Base-by-base conservation (phyloP, 2,329 filamentous ascomycete species). In the Calonectria multiphialidica region DNA sequence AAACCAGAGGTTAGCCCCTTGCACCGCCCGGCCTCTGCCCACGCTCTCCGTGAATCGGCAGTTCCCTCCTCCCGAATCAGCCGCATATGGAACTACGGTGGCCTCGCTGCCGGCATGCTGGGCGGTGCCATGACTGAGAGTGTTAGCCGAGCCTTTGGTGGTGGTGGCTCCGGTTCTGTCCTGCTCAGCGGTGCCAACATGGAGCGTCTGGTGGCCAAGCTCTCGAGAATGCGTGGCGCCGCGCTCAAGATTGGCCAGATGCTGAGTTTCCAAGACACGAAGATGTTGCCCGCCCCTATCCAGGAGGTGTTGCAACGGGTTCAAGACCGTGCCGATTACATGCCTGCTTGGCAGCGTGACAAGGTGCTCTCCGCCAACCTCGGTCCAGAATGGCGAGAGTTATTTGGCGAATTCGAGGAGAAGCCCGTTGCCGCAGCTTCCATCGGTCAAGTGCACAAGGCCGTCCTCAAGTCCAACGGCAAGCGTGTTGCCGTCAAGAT, bases 181-280 rank as follows among this genome's bases (percentile, higher is more conserved):
- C 92, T 99, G 86, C 90, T 99, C 69, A 98, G 94, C 82, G 90
- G 95, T 7, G 92, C 88, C 12, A 99, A 99, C 80, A 95, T 98
- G 90, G 96, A 98, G 82, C 91, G 97, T 59, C 89, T 99, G 10
- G 97, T 99, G 2, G 89, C 95, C 6, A 98, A 97, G 83, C 89
- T 99, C 3, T 98, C 96, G 3, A 93, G 94, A 25, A 99, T 99
- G 97, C 92, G 97, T 79, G 97, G 97, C 44, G 97, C 97, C 7
- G 97, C 97, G n/a, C 87, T 99, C 49, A 99, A 99, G 86, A 86
- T 99, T 30, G 97, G 97, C 0, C 97, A 99, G 86, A 97, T 98
- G 94, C 93, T 99, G 88, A 98, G 95, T 82, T 97, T 99, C 81
- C 97, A 99, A 87, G 97, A 99, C 84, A 92, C 95, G 44, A 98